Evolutionary conservation across 371 early-diverging fungal species (phyloP).

Genomic region (Mortierella sp.): DNA sequence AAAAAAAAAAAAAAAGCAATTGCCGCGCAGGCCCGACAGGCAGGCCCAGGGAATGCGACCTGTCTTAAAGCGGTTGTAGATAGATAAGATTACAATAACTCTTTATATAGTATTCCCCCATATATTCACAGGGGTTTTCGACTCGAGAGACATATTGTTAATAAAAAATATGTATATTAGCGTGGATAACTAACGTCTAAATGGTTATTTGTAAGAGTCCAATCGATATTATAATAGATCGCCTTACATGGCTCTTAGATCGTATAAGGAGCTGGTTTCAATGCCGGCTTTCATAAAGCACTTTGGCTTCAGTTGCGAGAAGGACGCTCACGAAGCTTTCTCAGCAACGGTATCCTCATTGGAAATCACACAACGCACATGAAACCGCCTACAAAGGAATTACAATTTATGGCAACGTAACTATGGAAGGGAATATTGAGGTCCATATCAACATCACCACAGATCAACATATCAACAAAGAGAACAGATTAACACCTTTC

Average conservation of each 20-base stretch:
- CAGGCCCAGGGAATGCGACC: too few species aligned
- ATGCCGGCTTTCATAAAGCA: conserved; percentile 17
- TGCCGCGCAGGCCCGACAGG: too few species aligned
- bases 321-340: conserved; percentile 28
- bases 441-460: conserved; percentile 16
- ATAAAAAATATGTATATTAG: too few species aligned
- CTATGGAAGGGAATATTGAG: conserved; percentile 15
- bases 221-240: conserved; percentile 7
- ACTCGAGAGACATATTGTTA: too few species aligned
- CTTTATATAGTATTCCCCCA: too few species aligned
- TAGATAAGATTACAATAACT: too few species aligned
- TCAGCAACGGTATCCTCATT: conserved; percentile 13
- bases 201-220: neutral
- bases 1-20: too few species aligned
- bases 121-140: too few species aligned
- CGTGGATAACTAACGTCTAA: conserved; percentile 4
- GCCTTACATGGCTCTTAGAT: conserved; percentile 11
- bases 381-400: conserved; percentile 10
- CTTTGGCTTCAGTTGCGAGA: conserved; percentile 12
- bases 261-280: conserved; percentile 10
- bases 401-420: conserved; percentile 15
- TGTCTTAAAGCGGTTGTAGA: too few species aligned
- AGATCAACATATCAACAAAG: conserved; percentile 21
- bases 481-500: conserved; percentile 17
- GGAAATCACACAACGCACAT: conserved; percentile 6